Conservation (phyloP, 1,284 basidiomycete genomes). For the Cryptococcus hybrid region DNA sequence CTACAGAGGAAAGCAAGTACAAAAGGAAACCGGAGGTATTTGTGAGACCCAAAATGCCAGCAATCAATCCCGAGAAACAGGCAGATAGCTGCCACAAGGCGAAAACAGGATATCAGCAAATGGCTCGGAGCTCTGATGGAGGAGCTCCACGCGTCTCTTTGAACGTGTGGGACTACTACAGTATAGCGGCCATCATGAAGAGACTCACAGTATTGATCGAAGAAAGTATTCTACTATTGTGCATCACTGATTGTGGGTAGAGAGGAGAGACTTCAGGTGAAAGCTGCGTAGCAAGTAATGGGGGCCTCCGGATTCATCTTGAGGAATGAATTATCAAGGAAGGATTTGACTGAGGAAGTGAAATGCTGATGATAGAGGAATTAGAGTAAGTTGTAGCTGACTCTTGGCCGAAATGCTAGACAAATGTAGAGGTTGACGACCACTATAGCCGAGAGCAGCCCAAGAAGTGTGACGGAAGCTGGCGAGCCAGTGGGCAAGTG, state of each 20-base stretch:
- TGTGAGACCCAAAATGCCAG: slow-evolving; percentile 80
- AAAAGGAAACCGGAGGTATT: slow-evolving; percentile 77
- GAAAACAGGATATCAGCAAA: background rate
- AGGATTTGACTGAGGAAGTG: too few species aligned
- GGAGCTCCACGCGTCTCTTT: too few species aligned
- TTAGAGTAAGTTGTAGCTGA: too few species aligned
- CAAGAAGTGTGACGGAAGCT: too few species aligned
- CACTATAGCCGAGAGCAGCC: too few species aligned
- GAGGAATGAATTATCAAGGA: too few species aligned
- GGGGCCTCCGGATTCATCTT: background rate
- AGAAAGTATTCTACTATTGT: slow-evolving; percentile 61
- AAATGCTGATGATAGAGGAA: too few species aligned
- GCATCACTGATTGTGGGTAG: slow-evolving; percentile 67
- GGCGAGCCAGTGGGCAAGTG: too few species aligned
- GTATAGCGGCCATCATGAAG: slow-evolving; percentile 79
- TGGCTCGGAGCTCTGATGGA: background rate
- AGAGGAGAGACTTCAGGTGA: slow-evolving; percentile 48
- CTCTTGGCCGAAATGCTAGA: too few species aligned
- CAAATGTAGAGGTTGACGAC: too few species aligned
- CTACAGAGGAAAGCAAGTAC: slow-evolving; percentile 65
- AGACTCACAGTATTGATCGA: slow-evolving; percentile 39
- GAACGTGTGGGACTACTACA: slow-evolving; percentile 17
- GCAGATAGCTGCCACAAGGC: slow-evolving; percentile 58
- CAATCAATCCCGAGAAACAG: slow-evolving; percentile 77
- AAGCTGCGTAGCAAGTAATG: slow-evolving; percentile 24